Percentiles rank a stretch among this genome's conserved stretches.
These are phyloP conservation scores for Verticillium nubilum DNA, from an alignment of 2,329 filamentous ascomycete genomes.

Conservation along the genomic window DNA sequence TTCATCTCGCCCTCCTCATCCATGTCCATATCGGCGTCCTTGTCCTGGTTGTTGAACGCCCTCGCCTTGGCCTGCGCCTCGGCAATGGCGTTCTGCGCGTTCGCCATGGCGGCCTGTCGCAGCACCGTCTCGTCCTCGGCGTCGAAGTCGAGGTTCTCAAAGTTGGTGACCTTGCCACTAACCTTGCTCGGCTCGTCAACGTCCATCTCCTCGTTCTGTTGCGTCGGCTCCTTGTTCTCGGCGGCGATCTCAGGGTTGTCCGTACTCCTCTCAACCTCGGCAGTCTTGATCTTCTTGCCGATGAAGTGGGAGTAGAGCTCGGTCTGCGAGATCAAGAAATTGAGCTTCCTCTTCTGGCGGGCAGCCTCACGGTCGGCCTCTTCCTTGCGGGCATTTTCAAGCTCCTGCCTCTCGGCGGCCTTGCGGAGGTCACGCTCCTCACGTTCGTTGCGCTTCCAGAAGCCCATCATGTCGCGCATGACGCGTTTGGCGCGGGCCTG, in stretches of 20 bases:
- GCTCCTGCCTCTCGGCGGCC: conserved; percentile 88
- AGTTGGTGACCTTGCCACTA: conserved; percentile 76
- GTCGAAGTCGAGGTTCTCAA: conserved; percentile 93
- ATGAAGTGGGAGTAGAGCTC: conserved; percentile 99
- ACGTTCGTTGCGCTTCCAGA: conserved; percentile 98
- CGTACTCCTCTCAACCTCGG: conserved; percentile 86
- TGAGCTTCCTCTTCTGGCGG: conserved; percentile 95
- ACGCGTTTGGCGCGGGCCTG: conserved; percentile 95
- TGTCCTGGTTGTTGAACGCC: conserved; percentile 71
- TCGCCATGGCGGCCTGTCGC: conserved; percentile 81
- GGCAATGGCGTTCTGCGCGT: conserved; percentile 92
- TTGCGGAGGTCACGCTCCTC: conserved; percentile 94
- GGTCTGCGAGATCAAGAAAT: conserved; percentile 98
- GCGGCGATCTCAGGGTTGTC: conserved; percentile 70
- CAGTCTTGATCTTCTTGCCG: conserved; percentile 97
- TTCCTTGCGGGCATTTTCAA: conserved; percentile 93
- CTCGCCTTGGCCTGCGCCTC: conserved; percentile 90
- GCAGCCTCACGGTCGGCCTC: conserved; percentile 97
- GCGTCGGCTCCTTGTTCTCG: conserved; percentile 37
- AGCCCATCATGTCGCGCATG: conserved; percentile 99
- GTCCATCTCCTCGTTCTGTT: conserved; percentile 36
- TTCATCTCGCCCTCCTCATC: conserved; percentile 98
- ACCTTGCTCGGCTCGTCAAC: conserved; percentile 49
- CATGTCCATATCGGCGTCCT: conserved; percentile 54
- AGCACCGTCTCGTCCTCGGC: conserved; percentile 84